Evolutionary conservation across 163 green algal species (phyloP).

Genomic region (Scenedesmus sp.): DNA sequence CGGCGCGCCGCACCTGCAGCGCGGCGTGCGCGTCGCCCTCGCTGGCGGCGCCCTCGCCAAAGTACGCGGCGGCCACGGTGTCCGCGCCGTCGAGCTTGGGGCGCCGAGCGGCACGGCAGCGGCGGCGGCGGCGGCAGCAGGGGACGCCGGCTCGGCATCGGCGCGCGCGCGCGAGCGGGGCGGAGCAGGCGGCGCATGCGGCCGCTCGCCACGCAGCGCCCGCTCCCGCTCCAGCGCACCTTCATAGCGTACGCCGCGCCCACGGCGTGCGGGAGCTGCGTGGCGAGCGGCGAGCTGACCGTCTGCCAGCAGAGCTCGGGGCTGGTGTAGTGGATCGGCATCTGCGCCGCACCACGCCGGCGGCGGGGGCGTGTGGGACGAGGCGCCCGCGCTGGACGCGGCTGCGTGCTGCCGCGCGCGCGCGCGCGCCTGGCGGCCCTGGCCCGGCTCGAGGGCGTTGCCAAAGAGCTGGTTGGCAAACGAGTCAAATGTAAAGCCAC

Average conservation of each 20-base stretch:
- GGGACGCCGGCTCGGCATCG: too few species aligned
- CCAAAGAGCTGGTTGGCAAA: slow-evolving; percentile 93
- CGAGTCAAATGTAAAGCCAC: slow-evolving; percentile 81
- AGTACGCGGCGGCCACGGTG: slow-evolving; percentile 78
- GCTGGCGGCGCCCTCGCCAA: slow-evolving; percentile 89
- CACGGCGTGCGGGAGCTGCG: slow-evolving; percentile 93
- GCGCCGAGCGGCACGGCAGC: neutral
- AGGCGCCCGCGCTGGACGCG: too few species aligned
- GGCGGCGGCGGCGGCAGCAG: too few species aligned
- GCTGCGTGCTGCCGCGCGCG: too few species aligned
- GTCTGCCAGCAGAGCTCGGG: slow-evolving; percentile 85
- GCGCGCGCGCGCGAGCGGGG: too few species aligned
- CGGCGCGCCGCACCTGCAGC: too few species aligned
- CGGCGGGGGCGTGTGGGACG: too few species aligned
- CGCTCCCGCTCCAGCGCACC: too few species aligned
- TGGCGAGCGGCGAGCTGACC: slow-evolving; percentile 89
- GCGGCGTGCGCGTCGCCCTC: slow-evolving; percentile 96
- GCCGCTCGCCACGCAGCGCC: too few species aligned
- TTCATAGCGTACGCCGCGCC: slow-evolving; percentile 88
- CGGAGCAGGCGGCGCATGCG: neutral
- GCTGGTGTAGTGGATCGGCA: slow-evolving; percentile 91
- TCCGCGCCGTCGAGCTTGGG: slow-evolving; percentile 62
- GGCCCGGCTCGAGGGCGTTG: slow-evolving; percentile 79
- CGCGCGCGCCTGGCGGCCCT: too few species aligned
- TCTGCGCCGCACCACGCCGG: too few species aligned